These are phyloP conservation scores for Periconia sp. DNA, from an alignment of 2,329 filamentous ascomycete genomes.

Conservation along the genomic window DNA sequence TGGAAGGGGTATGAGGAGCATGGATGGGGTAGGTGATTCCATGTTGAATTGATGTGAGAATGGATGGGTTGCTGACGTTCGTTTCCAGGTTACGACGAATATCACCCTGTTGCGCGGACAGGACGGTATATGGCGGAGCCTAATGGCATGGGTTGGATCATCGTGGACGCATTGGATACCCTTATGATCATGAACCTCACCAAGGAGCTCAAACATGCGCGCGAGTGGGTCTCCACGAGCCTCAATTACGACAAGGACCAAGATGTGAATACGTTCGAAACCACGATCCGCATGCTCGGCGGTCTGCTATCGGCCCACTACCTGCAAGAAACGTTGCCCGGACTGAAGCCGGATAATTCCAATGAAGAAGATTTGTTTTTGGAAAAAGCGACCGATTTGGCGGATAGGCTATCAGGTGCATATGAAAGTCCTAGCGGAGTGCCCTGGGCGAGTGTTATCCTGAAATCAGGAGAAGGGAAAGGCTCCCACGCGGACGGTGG, in stretches of 20 bases:
- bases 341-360: conserved; percentile 73
- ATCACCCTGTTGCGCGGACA: conserved; percentile 76
- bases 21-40: conserved; percentile 82
- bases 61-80: conserved; percentile 7
- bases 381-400: conserved; percentile 92
- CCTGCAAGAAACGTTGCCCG: conserved; percentile 78
- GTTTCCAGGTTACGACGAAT: conserved; percentile 70
- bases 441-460: conserved; percentile 86
- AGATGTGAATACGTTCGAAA: conserved; percentile 97
- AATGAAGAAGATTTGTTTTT: conserved; percentile 89
- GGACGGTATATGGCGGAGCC: conserved; percentile 78
- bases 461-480: conserved; percentile 75
- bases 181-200: conserved; percentile 99
- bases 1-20: conserved; percentile 93
- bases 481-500: conserved; percentile 82
- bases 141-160: conserved; percentile 94
- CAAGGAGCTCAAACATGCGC: conserved; percentile 76
- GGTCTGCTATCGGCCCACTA: conserved; percentile 93
- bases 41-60: too few species aligned
- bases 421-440: conserved; percentile 87
- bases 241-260: conserved; percentile 89
- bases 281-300: conserved; percentile 95
- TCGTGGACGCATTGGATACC: conserved; percentile 92
- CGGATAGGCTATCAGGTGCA: conserved; percentile 81
- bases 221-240: conserved; percentile 82